Evolutionary conservation across 2,329 filamentous ascomycete species (phyloP).

Genomic region (Ophiostoma ulmi): DNA sequence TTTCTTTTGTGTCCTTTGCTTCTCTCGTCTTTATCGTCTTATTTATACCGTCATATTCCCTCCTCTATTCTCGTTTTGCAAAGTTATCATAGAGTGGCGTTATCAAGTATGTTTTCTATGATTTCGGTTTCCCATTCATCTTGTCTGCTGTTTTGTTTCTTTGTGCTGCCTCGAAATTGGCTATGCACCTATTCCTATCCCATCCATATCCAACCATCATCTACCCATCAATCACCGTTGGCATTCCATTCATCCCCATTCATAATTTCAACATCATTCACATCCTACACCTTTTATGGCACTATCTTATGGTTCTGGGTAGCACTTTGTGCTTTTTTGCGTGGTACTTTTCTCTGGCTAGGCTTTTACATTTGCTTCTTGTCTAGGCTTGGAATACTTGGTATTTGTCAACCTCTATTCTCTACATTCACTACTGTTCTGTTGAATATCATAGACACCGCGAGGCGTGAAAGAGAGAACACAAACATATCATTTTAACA

Average conservation of each 20-base stretch:
- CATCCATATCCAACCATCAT: not conserved
- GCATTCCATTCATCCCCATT: not conserved
- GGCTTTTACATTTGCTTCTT: not conserved
- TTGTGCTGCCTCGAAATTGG: not conserved
- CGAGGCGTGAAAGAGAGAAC: constrained; percentile 1
- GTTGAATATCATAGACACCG: constrained; percentile 4
- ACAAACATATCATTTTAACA: not conserved
- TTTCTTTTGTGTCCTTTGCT: not conserved
- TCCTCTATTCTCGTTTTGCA: not conserved
- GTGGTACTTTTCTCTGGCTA: not conserved
- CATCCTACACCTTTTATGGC: not conserved
- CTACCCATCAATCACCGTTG: not conserved
- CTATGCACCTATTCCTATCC: not conserved
- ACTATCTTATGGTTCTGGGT: not conserved
- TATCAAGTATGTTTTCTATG: not conserved
- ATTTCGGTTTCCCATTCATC: not conserved
- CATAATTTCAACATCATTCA: not conserved
- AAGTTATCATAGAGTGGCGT: constrained; percentile 13
- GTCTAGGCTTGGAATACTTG: not conserved
- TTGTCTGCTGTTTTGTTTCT: not conserved
- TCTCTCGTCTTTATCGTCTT: not conserved
- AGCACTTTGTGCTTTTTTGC: not conserved
- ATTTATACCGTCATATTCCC: not conserved
- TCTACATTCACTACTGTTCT: not conserved
- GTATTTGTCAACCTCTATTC: not conserved